Percentiles rank a stretch among this genome's conserved stretches.
Conservation (phyloP, 78 protist species). For the Chrysochromulina tobinii region DNA sequence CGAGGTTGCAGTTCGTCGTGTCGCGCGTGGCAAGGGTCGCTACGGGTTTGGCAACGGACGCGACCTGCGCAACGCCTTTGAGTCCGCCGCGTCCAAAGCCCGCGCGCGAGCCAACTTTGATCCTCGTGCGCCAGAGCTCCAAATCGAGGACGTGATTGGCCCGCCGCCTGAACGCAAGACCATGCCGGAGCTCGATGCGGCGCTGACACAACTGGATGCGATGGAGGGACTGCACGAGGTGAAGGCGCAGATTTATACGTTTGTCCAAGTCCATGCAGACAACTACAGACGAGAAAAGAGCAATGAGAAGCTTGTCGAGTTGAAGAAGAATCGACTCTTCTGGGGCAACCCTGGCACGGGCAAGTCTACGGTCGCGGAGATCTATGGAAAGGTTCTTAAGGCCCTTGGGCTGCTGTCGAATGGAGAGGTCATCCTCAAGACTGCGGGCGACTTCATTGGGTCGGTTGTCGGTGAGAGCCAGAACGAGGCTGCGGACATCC, state of each 20-base stretch:
- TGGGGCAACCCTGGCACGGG: conserved; percentile 61
- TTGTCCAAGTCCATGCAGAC: background rate
- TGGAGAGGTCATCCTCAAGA: background rate
- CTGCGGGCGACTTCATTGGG: too few species aligned
- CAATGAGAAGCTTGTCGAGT: background rate
- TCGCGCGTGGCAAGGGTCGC: too few species aligned
- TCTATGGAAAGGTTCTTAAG: conserved; percentile 30
- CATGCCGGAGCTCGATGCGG: background rate
- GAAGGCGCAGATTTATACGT: background rate
- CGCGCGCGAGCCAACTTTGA: background rate
- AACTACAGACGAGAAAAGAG: conserved; percentile 32
- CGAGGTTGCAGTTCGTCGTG: too few species aligned
- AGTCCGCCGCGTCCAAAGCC: background rate
- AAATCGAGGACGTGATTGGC: background rate
- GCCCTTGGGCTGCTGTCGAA: conserved; percentile 28
- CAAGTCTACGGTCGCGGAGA: conserved; percentile 51
- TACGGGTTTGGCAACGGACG: background rate
- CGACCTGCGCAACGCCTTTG: background rate
- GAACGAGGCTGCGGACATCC: too few species aligned
- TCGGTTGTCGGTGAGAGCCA: too few species aligned
- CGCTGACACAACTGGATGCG: conserved; percentile 12
- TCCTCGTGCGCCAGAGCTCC: background rate
- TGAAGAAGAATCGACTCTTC: conserved; percentile 35
- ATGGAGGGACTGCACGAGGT: conserved; percentile 32
- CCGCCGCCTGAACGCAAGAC: background rate